Conservation (phyloP, 441 rosid genomes). For the Jatropha multifida region DNA sequence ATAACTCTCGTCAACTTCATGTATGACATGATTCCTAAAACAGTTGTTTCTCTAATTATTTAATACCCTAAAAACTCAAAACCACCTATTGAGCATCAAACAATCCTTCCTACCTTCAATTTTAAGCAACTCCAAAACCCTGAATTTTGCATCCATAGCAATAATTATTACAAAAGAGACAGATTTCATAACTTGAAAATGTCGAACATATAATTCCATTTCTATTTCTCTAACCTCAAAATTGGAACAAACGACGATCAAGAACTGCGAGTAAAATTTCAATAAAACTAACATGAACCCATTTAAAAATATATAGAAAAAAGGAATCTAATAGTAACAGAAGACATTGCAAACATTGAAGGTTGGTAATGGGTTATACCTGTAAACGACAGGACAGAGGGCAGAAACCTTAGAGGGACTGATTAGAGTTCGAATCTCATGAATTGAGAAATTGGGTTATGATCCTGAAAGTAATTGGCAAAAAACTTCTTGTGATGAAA, state of each 20-base stretch:
- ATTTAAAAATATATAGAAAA: conserved; percentile 2
- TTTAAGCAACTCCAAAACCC: background rate
- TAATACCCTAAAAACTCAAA: background rate
- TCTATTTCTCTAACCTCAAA: background rate
- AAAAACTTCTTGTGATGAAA: background rate
- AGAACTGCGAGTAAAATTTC: background rate
- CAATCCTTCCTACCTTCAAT: background rate
- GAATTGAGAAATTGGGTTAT: background rate
- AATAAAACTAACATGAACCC: conserved; percentile 8
- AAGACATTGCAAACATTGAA: background rate
- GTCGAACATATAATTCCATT: background rate
- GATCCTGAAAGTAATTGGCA: background rate
- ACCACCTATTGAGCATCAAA: background rate
- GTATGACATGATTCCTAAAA: background rate
- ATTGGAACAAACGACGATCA: background rate
- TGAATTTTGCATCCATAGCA: background rate
- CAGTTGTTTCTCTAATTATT: background rate
- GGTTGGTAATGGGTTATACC: conserved; percentile 21
- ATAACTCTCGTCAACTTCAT: background rate
- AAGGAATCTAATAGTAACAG: background rate
- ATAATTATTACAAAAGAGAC: background rate
- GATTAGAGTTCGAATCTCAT: background rate
- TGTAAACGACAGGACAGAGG: conserved; percentile 5
- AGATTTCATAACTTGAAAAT: background rate
- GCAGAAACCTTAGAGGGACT: background rate